Percentiles rank a stretch among this genome's conserved stretches.
phyloP scores from a whole-genome alignment of 805 yeast species.

The Candida palmyrensis region DNA sequence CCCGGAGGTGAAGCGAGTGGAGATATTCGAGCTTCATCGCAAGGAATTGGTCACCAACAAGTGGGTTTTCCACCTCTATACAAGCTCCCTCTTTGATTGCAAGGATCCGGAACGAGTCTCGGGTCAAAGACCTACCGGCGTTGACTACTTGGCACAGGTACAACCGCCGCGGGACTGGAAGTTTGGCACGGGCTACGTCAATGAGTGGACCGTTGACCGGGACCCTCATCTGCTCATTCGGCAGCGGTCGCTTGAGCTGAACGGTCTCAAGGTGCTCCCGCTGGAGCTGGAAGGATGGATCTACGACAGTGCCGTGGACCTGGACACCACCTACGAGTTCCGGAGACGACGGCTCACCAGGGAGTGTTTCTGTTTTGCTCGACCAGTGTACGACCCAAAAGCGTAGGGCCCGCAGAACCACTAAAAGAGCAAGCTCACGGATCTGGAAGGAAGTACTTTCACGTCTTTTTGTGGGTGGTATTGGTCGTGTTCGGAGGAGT shows the following conservation, averaged over 20 bases:
- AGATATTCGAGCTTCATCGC: conserved; percentile 70
- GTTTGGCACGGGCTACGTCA: conserved; percentile 47
- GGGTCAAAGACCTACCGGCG: conserved; percentile 63
- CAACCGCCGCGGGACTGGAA: conserved; percentile 71
- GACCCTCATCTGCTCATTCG: conserved; percentile 48
- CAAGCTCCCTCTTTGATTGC: conserved; percentile 51
- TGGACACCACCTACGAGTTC: conserved; percentile 39
- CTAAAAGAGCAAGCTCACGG: too few relatives aligned
- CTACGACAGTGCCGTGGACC: conserved; percentile 29
- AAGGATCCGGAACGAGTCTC: conserved; percentile 35
- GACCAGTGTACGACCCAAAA: conserved; percentile 13
- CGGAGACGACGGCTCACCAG: conserved; percentile 56
- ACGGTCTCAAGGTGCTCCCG: conserved; percentile 11
- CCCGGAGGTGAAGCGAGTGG: conserved; percentile 59
- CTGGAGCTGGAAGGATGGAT: conserved; percentile 47
- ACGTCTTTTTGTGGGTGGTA: too few relatives aligned
- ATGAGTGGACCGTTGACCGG: conserved; percentile 62
- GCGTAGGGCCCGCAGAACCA: too few relatives aligned
- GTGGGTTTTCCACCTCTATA: conserved; percentile 60
- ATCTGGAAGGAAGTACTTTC: too few relatives aligned
- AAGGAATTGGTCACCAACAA: conserved; percentile 54
- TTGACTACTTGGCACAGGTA: conserved; percentile 47
- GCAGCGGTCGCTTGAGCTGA: conserved; percentile 34
- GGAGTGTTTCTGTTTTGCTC: conserved; percentile 43
- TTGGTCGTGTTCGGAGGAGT: too few relatives aligned